Evolutionary conservation across 2,329 filamentous ascomycete species (phyloP), one percentile per base, ranked within the genome.

Genomic region (Alternaria postmessia): DNA sequence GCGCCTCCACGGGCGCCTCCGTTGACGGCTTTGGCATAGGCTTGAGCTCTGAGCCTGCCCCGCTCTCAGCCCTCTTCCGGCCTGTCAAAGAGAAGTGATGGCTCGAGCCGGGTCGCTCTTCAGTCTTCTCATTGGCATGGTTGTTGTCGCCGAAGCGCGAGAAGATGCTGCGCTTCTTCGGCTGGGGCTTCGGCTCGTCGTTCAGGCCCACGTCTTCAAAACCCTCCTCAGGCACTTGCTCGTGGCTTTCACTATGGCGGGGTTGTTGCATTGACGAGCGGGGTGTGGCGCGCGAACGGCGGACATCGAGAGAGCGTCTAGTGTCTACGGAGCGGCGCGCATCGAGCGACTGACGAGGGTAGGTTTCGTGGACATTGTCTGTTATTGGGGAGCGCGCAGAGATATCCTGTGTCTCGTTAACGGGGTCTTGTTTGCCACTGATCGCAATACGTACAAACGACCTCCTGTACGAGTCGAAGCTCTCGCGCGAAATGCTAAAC

Each of bases 401-500:
- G 62, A 98, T 96, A 75, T 98, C 94, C 94, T 96, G 16, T 65
- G 88, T 86, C 14, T 30, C 28, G 20, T 36, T 52, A 77, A 67
- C 56, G 59, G 66, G 61, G 59, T 59, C 36, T 47, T 60, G 36
- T 44, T 42, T 39, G 36, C 7, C 24, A 28, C 18, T 8, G 26
- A 34, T 41, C 38, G 43, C 57, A 39, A 51, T 49, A 84, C 90
- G 70, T 86, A 97, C 94, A 82, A 98, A 98, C 65, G 94, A 97
- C 72, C 95, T 89, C 65, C 95, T 87, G 81, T 98, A 98, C 3
- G 94, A 97, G 78, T 98, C 95, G 75, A 98, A 98, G 2, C 94
- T 97, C 81, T 98, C 95, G 72, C 94, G 88, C 38, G 94, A 97
- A 77, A 98, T 98, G 65, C 91, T 93, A 77, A 98, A 98, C 14